A percentile compares a stretch with the other conserved stretches of the same genome.
phyloP scores from a whole-genome alignment of 2,329 filamentous ascomycete genomes.

The Aspergillus eucalypticola region DNA sequence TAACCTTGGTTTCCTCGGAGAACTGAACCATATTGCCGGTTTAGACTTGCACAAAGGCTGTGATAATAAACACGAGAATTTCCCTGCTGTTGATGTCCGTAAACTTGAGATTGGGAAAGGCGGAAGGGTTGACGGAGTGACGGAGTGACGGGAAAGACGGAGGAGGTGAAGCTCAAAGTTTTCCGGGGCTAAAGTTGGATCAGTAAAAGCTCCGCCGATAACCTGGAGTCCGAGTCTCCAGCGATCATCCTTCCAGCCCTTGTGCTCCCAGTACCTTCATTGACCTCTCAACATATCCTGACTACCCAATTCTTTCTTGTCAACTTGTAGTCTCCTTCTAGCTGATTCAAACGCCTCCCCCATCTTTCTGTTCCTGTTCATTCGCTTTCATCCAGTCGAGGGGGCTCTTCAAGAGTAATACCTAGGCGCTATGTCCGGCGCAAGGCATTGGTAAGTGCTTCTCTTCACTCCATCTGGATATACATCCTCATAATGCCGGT shows the following conservation, averaged over 20 bases:
- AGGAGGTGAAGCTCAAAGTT: slow-evolving; percentile 31
- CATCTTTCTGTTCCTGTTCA: not conserved
- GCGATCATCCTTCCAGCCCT: not conserved
- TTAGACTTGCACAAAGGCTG: not conserved
- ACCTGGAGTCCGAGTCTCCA: slow-evolving; percentile 5
- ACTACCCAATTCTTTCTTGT: not conserved
- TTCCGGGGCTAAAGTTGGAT: slow-evolving; percentile 25
- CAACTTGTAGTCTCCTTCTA: not conserved
- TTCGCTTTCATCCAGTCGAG: not conserved
- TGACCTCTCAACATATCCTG: not conserved
- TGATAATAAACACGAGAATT: not conserved
- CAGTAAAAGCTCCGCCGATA: slow-evolving; percentile 22
- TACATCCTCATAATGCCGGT: not conserved
- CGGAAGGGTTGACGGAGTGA: slow-evolving; percentile 11
- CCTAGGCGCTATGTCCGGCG: slow-evolving; percentile 61
- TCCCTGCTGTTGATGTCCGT: not conserved
- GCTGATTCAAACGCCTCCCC: not conserved
- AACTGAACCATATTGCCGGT: slow-evolving; percentile 59
- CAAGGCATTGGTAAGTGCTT: slow-evolving; percentile 69
- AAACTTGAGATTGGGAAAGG: not conserved
- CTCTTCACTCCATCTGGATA: not conserved
- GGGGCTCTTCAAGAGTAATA: slow-evolving; percentile 2
- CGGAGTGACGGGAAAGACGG: slow-evolving; percentile 20
- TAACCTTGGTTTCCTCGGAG: slow-evolving; percentile 95
- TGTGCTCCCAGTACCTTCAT: not conserved